Conservation (phyloP, 1,284 basidiomycete species). For the Trichosporon faecale region DNA sequence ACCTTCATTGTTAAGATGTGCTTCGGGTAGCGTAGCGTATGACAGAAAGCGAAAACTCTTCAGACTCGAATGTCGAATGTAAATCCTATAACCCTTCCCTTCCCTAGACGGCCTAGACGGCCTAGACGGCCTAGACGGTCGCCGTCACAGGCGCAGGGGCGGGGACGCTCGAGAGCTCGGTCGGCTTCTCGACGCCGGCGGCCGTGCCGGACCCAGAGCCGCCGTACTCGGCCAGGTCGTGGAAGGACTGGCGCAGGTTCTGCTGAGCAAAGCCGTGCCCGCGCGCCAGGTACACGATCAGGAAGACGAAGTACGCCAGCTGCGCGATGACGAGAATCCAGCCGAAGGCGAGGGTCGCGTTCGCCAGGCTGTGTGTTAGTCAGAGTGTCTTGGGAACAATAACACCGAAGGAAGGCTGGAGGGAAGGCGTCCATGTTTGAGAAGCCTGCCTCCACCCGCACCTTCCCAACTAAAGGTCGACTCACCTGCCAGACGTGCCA, state of each 20-base stretch:
- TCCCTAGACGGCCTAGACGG: too few relatives aligned
- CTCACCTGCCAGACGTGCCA: not conserved
- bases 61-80: constrained; percentile 4
- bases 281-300: not conserved
- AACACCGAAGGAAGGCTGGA: not conserved
- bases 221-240: constrained; percentile 3
- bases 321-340: constrained; percentile 8
- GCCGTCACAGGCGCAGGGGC: not conserved
- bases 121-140: not conserved
- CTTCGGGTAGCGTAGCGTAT: not conserved
- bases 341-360: not conserved
- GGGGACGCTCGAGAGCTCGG: constrained; percentile 2
- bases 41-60: not conserved
- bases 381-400: not conserved
- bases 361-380: not conserved
- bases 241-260: not conserved
- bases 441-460: too few relatives aligned
- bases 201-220: not conserved
- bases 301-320: not conserved
- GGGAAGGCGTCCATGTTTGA: too few relatives aligned
- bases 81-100: too few relatives aligned
- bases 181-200: constrained; percentile 2
- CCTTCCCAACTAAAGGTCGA: too few relatives aligned
- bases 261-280: not conserved
- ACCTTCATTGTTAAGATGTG: not conserved